Percentiles rank a stretch among this genome's conserved stretches.
These are phyloP conservation scores for Picochlorum sp. DNA, from an alignment of 139 green algal genomes.

Conservation along the genomic window DNA sequence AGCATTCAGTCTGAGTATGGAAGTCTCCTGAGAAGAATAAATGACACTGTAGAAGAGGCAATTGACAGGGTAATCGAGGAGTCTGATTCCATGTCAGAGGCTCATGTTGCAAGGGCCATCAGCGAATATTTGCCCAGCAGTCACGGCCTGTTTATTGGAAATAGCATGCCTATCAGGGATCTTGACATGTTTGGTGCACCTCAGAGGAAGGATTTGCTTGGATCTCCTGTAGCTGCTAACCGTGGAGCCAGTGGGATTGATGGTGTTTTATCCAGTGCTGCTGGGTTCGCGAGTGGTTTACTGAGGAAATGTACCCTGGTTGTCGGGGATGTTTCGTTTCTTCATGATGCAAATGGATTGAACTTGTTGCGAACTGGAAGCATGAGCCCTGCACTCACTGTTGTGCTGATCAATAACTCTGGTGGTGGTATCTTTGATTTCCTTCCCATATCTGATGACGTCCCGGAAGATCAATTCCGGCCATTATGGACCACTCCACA, in stretches of 20 bases:
- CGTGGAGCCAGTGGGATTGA: slow-evolving; percentile 94
- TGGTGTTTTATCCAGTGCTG: slow-evolving; percentile 83
- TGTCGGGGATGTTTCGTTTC: slow-evolving; percentile 94
- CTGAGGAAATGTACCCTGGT: slow-evolving; percentile 71
- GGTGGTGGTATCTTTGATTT: slow-evolving; percentile 97
- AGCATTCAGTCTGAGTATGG: neutral
- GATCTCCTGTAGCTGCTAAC: slow-evolving; percentile 68
- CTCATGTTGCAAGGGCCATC: slow-evolving; percentile 49
- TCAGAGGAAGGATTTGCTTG: neutral
- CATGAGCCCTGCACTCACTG: slow-evolving; percentile 68
- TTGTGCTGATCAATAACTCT: slow-evolving; percentile 93
- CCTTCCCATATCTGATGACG: slow-evolving; percentile 69
- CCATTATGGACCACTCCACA: slow-evolving; percentile 87
- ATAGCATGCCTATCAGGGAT: slow-evolving; percentile 97
- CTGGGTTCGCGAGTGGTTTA: slow-evolving; percentile 83
- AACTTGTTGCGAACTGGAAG: slow-evolving; percentile 67
- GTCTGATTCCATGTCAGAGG: slow-evolving; percentile 47
- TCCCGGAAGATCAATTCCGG: slow-evolving; percentile 65
- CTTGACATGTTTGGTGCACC: slow-evolving; percentile 84
- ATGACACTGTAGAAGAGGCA: slow-evolving; percentile 26
- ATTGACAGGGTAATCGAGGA: slow-evolving; percentile 27
- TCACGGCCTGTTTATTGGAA: slow-evolving; percentile 89
- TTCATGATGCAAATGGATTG: slow-evolving; percentile 95
- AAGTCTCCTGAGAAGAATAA: slow-evolving; percentile 31
- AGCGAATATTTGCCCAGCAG: slow-evolving; percentile 28